These are phyloP conservation scores for Arabidopsis thaliana DNA, from an alignment of 345 rosid species.

Conservation along the genomic window DNA sequence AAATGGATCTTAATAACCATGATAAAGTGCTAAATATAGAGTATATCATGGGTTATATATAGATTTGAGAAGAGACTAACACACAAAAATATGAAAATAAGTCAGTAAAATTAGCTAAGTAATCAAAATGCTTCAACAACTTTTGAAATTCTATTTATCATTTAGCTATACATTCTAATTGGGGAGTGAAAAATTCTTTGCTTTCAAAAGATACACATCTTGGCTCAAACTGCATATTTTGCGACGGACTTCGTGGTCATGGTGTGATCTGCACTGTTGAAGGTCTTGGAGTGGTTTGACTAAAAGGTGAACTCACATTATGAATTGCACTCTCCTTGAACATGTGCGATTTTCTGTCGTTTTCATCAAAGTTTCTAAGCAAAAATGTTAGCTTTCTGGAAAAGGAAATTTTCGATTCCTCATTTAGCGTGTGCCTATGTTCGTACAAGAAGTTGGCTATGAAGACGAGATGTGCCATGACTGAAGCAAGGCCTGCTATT, in stretches of 20 bases:
- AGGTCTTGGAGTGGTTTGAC: not conserved
- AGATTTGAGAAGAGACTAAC: no score
- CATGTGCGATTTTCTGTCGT: conserved; percentile 43
- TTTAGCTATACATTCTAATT: not conserved
- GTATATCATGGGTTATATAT: no score
- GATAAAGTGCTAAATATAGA: no score
- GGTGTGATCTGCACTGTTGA: not conserved
- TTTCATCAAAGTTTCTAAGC: conserved; percentile 43
- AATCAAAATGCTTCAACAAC: no score
- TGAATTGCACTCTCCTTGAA: conserved; percentile 32
- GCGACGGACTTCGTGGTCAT: conserved; percentile 14
- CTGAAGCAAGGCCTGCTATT: conserved; percentile 46
- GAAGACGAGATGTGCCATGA: conserved; percentile 41
- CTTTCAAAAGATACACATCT: conserved; percentile 13
- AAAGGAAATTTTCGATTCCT: conserved; percentile 33
- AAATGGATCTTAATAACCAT: no score
- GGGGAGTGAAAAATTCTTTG: not conserved
- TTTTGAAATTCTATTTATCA: not conserved
- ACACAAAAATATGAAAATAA: no score
- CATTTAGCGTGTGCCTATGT: not conserved
- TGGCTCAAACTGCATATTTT: conserved; percentile 26
- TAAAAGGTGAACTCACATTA: conserved; percentile 34
- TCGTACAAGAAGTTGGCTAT: conserved; percentile 26
- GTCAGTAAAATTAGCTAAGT: no score
- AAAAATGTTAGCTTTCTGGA: conserved; percentile 38